Percentiles rank a stretch among this genome's conserved stretches.
Evolutionary conservation across 2,329 filamentous ascomycete genomes (phyloP).

Genomic region (Alternaria atra): DNA sequence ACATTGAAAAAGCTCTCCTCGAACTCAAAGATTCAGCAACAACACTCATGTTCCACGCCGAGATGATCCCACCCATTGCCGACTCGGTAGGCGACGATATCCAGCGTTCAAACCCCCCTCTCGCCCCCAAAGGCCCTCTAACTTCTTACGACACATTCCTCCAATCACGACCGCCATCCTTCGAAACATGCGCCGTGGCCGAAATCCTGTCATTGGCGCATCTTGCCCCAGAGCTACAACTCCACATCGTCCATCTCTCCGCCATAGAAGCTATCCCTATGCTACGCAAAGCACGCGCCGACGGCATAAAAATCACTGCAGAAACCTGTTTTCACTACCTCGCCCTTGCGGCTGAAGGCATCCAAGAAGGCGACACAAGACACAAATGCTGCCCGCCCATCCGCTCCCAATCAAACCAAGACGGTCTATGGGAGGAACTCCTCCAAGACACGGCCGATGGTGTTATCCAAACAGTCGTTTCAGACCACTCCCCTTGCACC

Average conservation of each 20-base stretch:
- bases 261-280: constrained; percentile 88
- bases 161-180: constrained; percentile 84
- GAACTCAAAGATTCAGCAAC: constrained; percentile 83
- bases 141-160: constrained; percentile 90
- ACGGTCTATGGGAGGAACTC: constrained; percentile 87
- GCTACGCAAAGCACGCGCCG: constrained; percentile 74
- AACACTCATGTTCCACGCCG: constrained; percentile 98
- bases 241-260: constrained; percentile 94
- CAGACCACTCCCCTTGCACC: constrained; percentile 95
- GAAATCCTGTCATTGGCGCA: constrained; percentile 84
- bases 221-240: constrained; percentile 79
- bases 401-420: constrained; percentile 80
- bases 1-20: constrained; percentile 81
- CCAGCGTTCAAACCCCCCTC: constrained; percentile 72
- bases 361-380: constrained; percentile 84
- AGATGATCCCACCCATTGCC: constrained; percentile 92
- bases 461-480: constrained; percentile 90
- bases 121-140: constrained; percentile 75
- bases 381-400: constrained; percentile 98
- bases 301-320: constrained; percentile 85
- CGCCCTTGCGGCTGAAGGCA: constrained; percentile 80
- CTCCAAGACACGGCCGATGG: constrained; percentile 64
- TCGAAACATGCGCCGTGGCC: constrained; percentile 90
- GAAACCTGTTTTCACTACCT: constrained; percentile 98
- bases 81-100: constrained; percentile 81